These are phyloP conservation scores for Medicago lupulina DNA, from an alignment of 306 rosid genomes.

Conservation along the genomic window DNA sequence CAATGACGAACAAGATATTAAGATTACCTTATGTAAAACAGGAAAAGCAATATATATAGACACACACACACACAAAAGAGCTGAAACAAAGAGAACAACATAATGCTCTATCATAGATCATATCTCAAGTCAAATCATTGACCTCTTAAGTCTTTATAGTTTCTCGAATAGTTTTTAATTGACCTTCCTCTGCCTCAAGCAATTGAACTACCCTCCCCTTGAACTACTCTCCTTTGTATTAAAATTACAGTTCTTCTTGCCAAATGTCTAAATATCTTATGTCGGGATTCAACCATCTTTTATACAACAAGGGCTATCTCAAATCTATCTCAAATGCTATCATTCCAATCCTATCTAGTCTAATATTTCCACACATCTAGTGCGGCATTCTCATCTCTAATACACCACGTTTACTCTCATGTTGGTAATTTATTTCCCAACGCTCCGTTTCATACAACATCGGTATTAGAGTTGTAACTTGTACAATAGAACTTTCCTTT, in stretches of 20 bases:
- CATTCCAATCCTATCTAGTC: not conserved
- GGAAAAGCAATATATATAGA: not conserved
- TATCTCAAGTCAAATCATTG: slow-evolving; percentile 1
- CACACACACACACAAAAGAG: slow-evolving; percentile 7
- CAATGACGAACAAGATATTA: slow-evolving; percentile 37
- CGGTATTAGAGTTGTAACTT: not conserved
- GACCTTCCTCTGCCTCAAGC: not conserved
- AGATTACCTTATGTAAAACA: slow-evolving; percentile 15
- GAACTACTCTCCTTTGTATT: not conserved
- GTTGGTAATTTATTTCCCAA: not conserved
- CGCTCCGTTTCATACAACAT: not conserved
- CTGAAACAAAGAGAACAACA: slow-evolving; percentile 17
- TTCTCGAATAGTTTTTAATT: not conserved
- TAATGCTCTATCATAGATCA: not conserved
- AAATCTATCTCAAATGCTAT: not conserved
- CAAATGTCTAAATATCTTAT: not conserved
- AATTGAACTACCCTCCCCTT: slow-evolving; percentile 2
- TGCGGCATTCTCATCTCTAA: not conserved
- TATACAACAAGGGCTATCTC: not conserved
- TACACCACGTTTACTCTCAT: not conserved
- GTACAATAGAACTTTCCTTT: not conserved
- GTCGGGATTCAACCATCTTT: not conserved
- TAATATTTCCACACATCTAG: not conserved
- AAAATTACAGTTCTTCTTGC: not conserved
- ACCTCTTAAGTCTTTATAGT: not conserved